A percentile compares a stretch with the other conserved stretches of the same genome.
Conservation (phyloP, 768 basidiomycete genomes). For the Leccinum incarnatum region DNA sequence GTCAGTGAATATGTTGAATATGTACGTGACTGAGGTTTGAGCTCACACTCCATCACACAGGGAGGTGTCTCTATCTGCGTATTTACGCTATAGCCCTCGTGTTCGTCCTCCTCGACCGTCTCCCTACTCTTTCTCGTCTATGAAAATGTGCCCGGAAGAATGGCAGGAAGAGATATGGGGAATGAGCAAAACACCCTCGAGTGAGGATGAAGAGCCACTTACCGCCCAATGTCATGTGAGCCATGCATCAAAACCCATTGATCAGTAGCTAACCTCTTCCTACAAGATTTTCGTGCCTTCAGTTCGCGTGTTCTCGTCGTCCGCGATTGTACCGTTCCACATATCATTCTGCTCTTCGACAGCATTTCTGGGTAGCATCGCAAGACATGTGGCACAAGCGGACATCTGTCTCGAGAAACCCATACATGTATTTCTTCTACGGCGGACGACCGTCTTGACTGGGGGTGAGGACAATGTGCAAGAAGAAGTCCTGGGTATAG, state of each 20-base stretch:
- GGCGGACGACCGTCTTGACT: slow-evolving; percentile 46
- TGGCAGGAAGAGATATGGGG: slow-evolving; percentile 35
- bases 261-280: background rate
- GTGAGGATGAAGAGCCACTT: slow-evolving; percentile 8
- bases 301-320: slow-evolving; percentile 53
- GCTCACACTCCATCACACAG: slow-evolving; percentile 14
- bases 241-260: background rate
- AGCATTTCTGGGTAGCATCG: slow-evolving; percentile 32
- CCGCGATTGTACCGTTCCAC: slow-evolving; percentile 63
- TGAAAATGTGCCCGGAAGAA: slow-evolving; percentile 32
- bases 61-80: slow-evolving; percentile 22
- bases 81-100: slow-evolving; percentile 28
- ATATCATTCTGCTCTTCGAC: slow-evolving; percentile 53
- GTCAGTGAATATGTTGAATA: slow-evolving; percentile 15
- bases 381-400: slow-evolving; percentile 2
- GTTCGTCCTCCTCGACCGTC: slow-evolving; percentile 32
- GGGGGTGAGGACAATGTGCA: slow-evolving; percentile 10
- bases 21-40: background rate
- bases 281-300: slow-evolving; percentile 60
- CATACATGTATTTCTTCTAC: slow-evolving; percentile 54
- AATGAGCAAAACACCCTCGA: slow-evolving; percentile 15
- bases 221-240: slow-evolving; percentile 33
- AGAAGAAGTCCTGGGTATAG: slow-evolving; percentile 46
- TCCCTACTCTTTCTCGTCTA: slow-evolving; percentile 21
- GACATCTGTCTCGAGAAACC: slow-evolving; percentile 19